Conservation (phyloP, 2,329 filamentous ascomycete genomes). For the Dothidotthia symphoricarpi region DNA sequence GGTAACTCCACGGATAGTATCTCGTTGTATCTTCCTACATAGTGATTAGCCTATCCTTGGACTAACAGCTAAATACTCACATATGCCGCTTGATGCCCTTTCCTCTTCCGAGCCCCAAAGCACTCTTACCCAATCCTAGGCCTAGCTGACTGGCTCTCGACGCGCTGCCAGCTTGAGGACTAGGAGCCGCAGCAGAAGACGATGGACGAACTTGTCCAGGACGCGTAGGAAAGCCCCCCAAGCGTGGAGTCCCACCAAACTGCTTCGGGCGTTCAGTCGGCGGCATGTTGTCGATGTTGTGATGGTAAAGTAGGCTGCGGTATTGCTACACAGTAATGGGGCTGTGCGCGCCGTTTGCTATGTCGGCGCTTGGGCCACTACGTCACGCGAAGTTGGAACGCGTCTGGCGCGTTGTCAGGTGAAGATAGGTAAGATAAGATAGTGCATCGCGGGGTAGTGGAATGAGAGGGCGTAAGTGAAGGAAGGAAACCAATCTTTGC, state of each 20-base stretch:
- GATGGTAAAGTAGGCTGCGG: not conserved
- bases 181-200: too few relatives aligned
- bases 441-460: not conserved
- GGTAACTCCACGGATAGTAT: constrained; percentile 36
- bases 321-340: not conserved
- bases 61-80: constrained; percentile 13
- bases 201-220: constrained; percentile 3
- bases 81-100: constrained; percentile 25
- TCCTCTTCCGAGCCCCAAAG: constrained; percentile 18
- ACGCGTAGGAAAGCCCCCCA: constrained; percentile 3
- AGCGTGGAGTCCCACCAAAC: constrained; percentile 11
- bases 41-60: constrained; percentile 4
- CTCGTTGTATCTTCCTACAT: constrained; percentile 31
- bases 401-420: constrained; percentile 16
- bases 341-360: not conserved
- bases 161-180: not conserved
- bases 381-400: constrained; percentile 11
- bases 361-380: not conserved
- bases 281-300: constrained; percentile 5
- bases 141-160: constrained; percentile 16
- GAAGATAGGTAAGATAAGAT: constrained; percentile 3
- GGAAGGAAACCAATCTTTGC: not conserved
- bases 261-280: constrained; percentile 1
- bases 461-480: constrained; percentile 3
- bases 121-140: constrained; percentile 21